A percentile compares a stretch with the other conserved stretches of the same genome.
These are phyloP conservation scores for Yarrowia galli DNA, from an alignment of 1,139 yeast genomes.

Conservation along the genomic window DNA sequence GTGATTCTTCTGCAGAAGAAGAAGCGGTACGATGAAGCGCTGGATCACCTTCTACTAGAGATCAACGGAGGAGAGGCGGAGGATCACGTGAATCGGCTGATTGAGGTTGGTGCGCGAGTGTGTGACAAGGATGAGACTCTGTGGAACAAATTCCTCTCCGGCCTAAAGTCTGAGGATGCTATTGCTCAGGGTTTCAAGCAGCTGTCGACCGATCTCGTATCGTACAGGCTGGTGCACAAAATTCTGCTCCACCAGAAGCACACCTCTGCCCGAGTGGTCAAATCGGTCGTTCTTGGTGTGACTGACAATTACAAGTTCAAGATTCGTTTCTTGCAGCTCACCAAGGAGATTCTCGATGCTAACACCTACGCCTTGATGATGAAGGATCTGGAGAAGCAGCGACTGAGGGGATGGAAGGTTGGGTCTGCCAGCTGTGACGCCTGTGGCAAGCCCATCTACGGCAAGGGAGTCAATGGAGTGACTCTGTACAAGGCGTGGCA, in stretches of 20 bases:
- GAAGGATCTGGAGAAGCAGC: slow-evolving; percentile 35
- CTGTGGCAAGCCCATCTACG: slow-evolving; percentile 33
- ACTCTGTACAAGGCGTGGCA: slow-evolving; percentile 35
- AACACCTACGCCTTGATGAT: slow-evolving; percentile 17
- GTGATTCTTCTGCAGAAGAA: slow-evolving; percentile 9
- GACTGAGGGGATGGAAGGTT: slow-evolving; percentile 34
- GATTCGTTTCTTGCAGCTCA: slow-evolving; percentile 20
- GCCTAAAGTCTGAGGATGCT: slow-evolving; percentile 21
- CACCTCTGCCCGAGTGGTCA: slow-evolving; percentile 18
- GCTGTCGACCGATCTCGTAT: slow-evolving; percentile 15
- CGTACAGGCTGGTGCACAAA: slow-evolving; percentile 27
- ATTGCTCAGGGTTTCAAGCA: slow-evolving; percentile 16
- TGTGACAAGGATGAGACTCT: slow-evolving; percentile 21
- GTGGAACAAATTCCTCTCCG: slow-evolving; percentile 25
- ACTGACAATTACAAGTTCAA: slow-evolving; percentile 35
- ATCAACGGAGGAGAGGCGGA: neutral
- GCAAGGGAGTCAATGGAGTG: slow-evolving; percentile 30
- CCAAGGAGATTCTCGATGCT: slow-evolving; percentile 31
- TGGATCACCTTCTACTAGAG: slow-evolving; percentile 1
- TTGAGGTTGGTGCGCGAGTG: slow-evolving; percentile 8
- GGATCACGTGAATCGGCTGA: neutral
- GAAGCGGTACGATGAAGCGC: slow-evolving; percentile 13
- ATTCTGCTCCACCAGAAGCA: slow-evolving; percentile 15
- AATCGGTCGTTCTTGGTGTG: slow-evolving; percentile 19
- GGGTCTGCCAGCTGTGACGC: slow-evolving; percentile 15